Percentiles rank a stretch among this genome's conserved stretches.
Evolutionary conservation across 1,284 basidiomycete genomes (phyloP).

Genomic region (Ceratobasidium sp.): DNA sequence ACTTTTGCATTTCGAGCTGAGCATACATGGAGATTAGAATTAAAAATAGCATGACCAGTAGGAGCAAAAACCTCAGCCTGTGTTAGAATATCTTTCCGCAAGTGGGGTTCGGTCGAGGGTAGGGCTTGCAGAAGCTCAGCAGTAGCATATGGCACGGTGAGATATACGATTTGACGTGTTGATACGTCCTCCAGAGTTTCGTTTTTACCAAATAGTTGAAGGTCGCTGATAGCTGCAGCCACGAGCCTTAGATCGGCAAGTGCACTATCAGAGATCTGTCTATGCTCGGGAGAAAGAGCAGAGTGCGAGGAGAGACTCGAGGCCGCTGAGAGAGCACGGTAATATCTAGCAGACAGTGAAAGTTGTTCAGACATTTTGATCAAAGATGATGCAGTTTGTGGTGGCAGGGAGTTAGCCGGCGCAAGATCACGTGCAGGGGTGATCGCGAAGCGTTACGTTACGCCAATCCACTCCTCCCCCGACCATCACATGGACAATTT

Average conservation of each 20-base stretch:
- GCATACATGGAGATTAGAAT: slow-evolving; percentile 21
- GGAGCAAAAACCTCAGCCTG: slow-evolving; percentile 64
- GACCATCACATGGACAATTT: slow-evolving; percentile 74
- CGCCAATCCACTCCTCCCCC: neutral
- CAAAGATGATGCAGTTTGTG: no score
- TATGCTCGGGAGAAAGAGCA: slow-evolving; percentile 24
- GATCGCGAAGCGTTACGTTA: slow-evolving; percentile 2
- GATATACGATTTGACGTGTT: slow-evolving; percentile 80
- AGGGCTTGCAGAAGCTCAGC: slow-evolving; percentile 76
- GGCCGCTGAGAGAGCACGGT: slow-evolving; percentile 16
- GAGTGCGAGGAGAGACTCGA: slow-evolving; percentile 23
- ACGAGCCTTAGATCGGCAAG: slow-evolving; percentile 62
- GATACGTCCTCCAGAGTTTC: slow-evolving; percentile 86
- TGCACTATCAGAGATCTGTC: slow-evolving; percentile 21
- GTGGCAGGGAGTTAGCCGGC: no score
- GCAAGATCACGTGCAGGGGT: neutral
- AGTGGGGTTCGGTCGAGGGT: slow-evolving; percentile 63
- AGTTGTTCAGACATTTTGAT: slow-evolving; percentile 18
- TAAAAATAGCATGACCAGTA: slow-evolving; percentile 16
- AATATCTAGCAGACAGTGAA: slow-evolving; percentile 22
- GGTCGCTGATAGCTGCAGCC: slow-evolving; percentile 58
- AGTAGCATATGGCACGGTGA: slow-evolving; percentile 75
- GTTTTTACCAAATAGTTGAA: slow-evolving; percentile 86
- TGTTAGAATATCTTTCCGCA: slow-evolving; percentile 64
- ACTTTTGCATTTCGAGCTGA: slow-evolving; percentile 66